Evolutionary conservation across 2,329 filamentous ascomycete genomes (phyloP), one percentile per base, ranked within the genome.

Genomic region (Cryphonectria naterciae): DNA sequence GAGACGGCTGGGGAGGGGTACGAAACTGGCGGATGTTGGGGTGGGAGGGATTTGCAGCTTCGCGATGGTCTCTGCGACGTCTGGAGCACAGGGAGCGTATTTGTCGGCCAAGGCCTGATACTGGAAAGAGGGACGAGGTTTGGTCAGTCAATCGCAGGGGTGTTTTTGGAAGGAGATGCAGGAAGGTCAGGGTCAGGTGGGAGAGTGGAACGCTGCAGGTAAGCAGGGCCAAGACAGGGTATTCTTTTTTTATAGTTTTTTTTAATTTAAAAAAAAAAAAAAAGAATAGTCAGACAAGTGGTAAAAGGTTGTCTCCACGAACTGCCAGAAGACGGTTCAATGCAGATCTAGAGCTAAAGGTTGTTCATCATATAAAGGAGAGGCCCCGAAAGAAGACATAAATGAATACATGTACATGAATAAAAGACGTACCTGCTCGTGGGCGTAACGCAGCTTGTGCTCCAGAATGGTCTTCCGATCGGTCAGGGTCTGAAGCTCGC

Each of bases 91-190:
- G 66, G 88, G 86, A 69, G 89, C 89, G 87, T 92, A 89, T 81
- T 91, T 91, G 79, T 91, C 88, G 79, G 89, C 89, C 61, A 91
- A 81, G 73, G 85, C 85, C 77, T 91, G 89, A 76, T 89, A 91
- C 89, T 91, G 71, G 75, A 54, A n/a, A 22, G 49, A 49, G 49
- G 71, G 32, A 58, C 28, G 62, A 54, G 46, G 25, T 41, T 68
- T 68, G 68, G 68, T 72, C 70, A 65, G 58, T 67, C 43, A 43
- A n/a, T n/a, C 28, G 54, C 56, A 67, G 46, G 66, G 60, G 49
- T 39, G 60, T 63, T 35, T 35, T 15, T 41, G 32, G 32, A 11
- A 28, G 6, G 32, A 25, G 39, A 41, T 39, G 61, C 5, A 43
- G 37, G 22, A 13, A 63, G 41, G 37, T 66, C 61, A 75, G 65